Evolutionary conservation across 768 basidiomycete species (phyloP).

Genomic region (Suillus subluteus): DNA sequence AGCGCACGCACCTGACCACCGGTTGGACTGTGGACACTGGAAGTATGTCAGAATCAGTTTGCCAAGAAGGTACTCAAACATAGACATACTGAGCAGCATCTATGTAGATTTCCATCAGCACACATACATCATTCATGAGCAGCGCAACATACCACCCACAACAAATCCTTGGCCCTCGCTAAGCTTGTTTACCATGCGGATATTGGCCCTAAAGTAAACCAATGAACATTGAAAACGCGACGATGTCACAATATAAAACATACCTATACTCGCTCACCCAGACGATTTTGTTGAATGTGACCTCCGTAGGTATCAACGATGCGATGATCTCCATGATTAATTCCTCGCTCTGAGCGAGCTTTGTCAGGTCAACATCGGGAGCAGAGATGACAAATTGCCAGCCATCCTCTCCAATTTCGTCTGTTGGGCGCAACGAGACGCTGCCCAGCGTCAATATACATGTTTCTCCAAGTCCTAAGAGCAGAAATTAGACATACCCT

Average conservation of each 20-base stretch:
- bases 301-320: slow-evolving; percentile 16
- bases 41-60: background rate
- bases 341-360: slow-evolving; percentile 25
- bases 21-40: background rate
- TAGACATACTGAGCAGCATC: slow-evolving; percentile 5
- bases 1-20: background rate
- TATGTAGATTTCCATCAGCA: background rate
- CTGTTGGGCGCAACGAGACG: slow-evolving; percentile 20
- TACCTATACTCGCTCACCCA: slow-evolving; percentile 34
- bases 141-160: slow-evolving; percentile 3
- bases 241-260: slow-evolving; percentile 4
- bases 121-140: background rate
- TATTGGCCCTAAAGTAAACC: background rate
- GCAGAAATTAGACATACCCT: background rate
- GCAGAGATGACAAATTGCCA: slow-evolving; percentile 21
- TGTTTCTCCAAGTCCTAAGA: background rate
- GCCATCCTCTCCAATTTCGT: slow-evolving; percentile 28
- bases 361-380: slow-evolving; percentile 16
- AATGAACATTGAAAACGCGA: background rate
- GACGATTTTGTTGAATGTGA: slow-evolving; percentile 31
- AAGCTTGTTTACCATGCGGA: background rate
- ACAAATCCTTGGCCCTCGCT: background rate
- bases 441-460: slow-evolving; percentile 9
- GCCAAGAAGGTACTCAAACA: background rate
- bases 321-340: slow-evolving; percentile 33